Evolutionary conservation across 306 rosid genomes (phyloP), one percentile per base, ranked within the genome.

Genomic region (Senna tora): DNA sequence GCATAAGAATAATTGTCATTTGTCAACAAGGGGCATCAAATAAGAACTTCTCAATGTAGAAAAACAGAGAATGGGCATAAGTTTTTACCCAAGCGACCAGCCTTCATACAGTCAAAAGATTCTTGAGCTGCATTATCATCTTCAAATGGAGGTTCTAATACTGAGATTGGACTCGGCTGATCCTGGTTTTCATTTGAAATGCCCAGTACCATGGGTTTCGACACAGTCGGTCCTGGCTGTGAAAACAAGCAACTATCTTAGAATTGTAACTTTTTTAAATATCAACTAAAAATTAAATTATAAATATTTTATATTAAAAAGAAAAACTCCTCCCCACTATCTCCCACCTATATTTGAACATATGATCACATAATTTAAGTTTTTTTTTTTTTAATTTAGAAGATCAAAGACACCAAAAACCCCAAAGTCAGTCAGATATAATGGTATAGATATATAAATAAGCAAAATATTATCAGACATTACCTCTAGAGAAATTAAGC

Each of bases 111-210:
- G 70, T 80, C 79, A 41, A 79, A 76, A 19, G 87, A 80, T 36
- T 73, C 82, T 6, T 61, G 85, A 71, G 81, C 84, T 50, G 79
- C 78, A 62, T 67, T 83, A 43, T 85, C 91, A 78, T 90, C 92
- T 64, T 88, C 89, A 58, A 89, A 87, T 60, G 84, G 82, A 57
- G 90, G 84, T 58, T 85, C 92, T 53, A 95, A 86, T 69, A 91
- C 96, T 75, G 99, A 95, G 78, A 86, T 78, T 66, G 97, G 97
- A 87, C 97, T 87, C 2, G 97, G 96, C 80, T 86, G 92, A 58
- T 91, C 92, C 65, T 75, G 94, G 72, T 86, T 89, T 69, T 87
- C 91, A 6, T 76, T 69, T 60, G 79, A 71, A 75, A 52, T 71
- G 61, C 84, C 87, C 46, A 80, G 83, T 71, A 60, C 52, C 74